Evolutionary conservation across 2,329 filamentous ascomycete genomes (phyloP).

Genomic region (Bretziella fagacearum): DNA sequence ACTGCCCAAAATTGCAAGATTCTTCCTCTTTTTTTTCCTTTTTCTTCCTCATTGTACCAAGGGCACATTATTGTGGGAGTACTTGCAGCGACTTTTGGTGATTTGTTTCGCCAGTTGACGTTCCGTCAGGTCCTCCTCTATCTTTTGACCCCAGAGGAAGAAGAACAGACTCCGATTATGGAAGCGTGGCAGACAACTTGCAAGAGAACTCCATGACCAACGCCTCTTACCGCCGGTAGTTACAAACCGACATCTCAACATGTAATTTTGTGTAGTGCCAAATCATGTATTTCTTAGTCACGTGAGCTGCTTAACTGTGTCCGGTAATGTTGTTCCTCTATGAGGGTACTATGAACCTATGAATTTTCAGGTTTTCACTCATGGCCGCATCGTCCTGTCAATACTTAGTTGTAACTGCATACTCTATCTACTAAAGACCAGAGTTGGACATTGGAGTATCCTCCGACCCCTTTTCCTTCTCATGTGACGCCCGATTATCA

Average conservation of each 20-base stretch:
- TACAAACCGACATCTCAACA: constrained; percentile 26
- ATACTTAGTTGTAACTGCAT: no score
- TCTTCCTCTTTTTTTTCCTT: constrained; percentile 24
- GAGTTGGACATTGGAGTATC: no score
- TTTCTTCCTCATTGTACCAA: constrained; percentile 42
- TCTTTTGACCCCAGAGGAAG: constrained; percentile 50
- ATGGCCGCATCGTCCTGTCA: no score
- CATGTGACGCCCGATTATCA: not conserved
- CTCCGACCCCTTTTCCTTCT: not conserved
- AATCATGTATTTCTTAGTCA: no score
- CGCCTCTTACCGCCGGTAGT: constrained; percentile 61
- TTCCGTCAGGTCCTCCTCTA: constrained; percentile 52
- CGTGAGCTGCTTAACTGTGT: no score
- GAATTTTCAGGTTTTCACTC: no score
- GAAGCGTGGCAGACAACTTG: constrained; percentile 48
- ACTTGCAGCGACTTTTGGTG: constrained; percentile 31
- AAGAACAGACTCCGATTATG: constrained; percentile 45
- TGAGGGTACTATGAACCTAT: no score
- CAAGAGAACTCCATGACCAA: constrained; percentile 36
- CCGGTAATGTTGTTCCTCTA: no score
- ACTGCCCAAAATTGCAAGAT: constrained; percentile 16
- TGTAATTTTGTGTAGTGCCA: not conserved
- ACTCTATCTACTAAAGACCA: no score
- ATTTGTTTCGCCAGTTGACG: constrained; percentile 17
- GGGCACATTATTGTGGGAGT: constrained; percentile 57